Percentiles rank a stretch among this genome's conserved stretches.
These are phyloP conservation scores for Candida anglica DNA, from an alignment of 805 yeast genomes.

Conservation along the genomic window DNA sequence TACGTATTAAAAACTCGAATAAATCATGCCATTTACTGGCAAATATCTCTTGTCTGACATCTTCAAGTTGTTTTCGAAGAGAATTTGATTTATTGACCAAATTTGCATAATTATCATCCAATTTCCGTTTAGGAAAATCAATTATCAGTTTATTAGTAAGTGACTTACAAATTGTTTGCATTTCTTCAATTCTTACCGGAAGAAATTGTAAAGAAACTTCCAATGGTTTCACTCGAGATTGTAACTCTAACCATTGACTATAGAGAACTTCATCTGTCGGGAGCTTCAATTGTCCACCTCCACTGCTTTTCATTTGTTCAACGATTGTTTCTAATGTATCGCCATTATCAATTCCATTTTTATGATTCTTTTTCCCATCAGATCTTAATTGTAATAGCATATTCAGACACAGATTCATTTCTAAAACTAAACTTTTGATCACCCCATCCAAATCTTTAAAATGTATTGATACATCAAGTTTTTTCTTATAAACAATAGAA, in stretches of 20 bases:
- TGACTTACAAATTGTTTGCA: conserved; percentile 16
- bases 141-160: conserved; percentile 1
- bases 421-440: conserved; percentile 18
- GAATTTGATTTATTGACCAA: conserved; percentile 23
- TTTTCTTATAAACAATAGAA: conserved; percentile 15
- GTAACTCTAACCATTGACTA: conserved; percentile 38
- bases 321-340: neutral
- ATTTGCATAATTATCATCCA: conserved; percentile 1
- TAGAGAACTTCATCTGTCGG: conserved; percentile 37
- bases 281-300: conserved; percentile 17
- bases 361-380: too few relatives aligned
- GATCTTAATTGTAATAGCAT: too few relatives aligned
- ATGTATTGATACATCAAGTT: conserved; percentile 22
- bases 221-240: conserved; percentile 44
- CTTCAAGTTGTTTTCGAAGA: neutral
- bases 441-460: conserved; percentile 24
- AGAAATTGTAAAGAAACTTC: conserved; percentile 49
- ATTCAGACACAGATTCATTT: conserved; percentile 23
- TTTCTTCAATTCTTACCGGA: conserved; percentile 47
- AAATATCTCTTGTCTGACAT: neutral
- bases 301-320: conserved; percentile 15
- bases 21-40: conserved; percentile 49
- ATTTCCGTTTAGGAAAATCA: neutral
- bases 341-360: too few relatives aligned
- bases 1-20: conserved; percentile 44